These are phyloP conservation scores for Rosa rugosa DNA, from an alignment of 306 rosid species.

Conservation along the genomic window DNA sequence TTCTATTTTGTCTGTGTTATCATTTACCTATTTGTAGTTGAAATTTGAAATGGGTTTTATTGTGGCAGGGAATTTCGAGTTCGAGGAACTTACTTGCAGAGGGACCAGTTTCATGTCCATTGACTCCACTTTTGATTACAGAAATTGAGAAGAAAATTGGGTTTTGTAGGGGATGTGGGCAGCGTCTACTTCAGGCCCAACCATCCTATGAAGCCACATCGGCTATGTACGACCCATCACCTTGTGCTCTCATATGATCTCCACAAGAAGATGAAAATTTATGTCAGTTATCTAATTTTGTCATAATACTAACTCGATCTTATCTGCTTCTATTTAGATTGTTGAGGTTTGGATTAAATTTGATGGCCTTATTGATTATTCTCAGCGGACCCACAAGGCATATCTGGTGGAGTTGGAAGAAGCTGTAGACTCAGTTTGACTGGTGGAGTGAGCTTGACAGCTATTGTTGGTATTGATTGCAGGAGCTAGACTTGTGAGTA, in stretches of 20 bases:
- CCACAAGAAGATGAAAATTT: constrained; percentile 95
- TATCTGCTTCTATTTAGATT: background rate
- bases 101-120: constrained; percentile 70
- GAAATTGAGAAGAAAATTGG: too few relatives aligned
- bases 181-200: too few relatives aligned
- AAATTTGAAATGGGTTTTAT: constrained; percentile 7
- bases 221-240: too few relatives aligned
- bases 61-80: constrained; percentile 73
- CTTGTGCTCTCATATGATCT: constrained; percentile 68
- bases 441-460: too few relatives aligned
- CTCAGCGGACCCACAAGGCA: constrained; percentile 97
- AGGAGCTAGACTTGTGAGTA: too few relatives aligned
- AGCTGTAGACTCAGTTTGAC: too few relatives aligned
- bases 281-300: constrained; percentile 49
- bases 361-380: constrained; percentile 11
- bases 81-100: constrained; percentile 54
- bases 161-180: too few relatives aligned
- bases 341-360: background rate
- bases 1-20: background rate
- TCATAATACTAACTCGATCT: background rate
- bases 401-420: constrained; percentile 68
- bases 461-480: too few relatives aligned
- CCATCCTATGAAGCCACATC: too few relatives aligned
- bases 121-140: constrained; percentile 59
- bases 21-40: background rate